Evolutionary conservation across 1,284 basidiomycete genomes (phyloP), one percentile per base, ranked within the genome.

Genomic region (Pisolithus thermaeus): DNA sequence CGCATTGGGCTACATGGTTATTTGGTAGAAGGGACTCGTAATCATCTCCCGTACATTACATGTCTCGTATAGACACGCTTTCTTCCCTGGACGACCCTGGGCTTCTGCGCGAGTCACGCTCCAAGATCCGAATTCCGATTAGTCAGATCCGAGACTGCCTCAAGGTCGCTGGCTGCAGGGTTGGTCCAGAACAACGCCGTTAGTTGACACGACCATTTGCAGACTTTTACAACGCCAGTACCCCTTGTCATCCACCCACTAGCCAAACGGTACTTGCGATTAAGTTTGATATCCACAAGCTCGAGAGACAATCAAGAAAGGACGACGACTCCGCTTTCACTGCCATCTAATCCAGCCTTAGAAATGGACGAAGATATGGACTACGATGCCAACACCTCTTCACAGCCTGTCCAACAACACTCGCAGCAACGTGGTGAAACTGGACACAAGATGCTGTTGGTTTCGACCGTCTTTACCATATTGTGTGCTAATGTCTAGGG

Each of bases 291-390:
- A 35, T 35, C 12, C 12, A 4, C 32, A 35, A 35, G 32, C 32
- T 35, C 12, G 11, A 30, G 30, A 11, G 30, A 30, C 30, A 11
- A 4, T 5, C 30, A 30, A 30, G 7, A 11, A 30, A 32, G 30
- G 12, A 32, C 32, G 32, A 35, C 32, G 7, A 30, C 28, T 30
- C 28, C 28, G 5, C 32, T 4, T 35, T 14, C 32, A 14, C 11
- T 12, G 16, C 32, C 32, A 14, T 14, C 32, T 35, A 5, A 14
- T 22, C 25, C 12, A 9, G 2, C 32, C 35, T 30, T 41, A 58
- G 70, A 56, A 68, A 90, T 90, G 87, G 86, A 89, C 70, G 77
- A 83, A 75, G 83, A 87, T 69, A 87, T 88, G 83, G 79, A 81
- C 51, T 80, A 82, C 68, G 78, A 79, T 61, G 50, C 69, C 47